These are phyloP conservation scores for Marasmius oreades DNA, from an alignment of 1,284 basidiomycete species.

Conservation along the genomic window DNA sequence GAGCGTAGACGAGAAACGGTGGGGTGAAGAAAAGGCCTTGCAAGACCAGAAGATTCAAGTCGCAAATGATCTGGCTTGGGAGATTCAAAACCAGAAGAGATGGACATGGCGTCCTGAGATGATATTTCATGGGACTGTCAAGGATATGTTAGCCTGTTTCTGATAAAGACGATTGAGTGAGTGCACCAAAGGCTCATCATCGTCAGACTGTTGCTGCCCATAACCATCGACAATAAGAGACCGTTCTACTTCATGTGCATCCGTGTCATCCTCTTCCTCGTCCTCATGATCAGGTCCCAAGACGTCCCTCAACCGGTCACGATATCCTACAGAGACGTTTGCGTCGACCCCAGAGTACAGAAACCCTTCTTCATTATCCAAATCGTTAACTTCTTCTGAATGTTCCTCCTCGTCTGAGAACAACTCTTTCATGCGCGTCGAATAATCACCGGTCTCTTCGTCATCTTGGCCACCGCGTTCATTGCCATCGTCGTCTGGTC, in stretches of 20 bases:
- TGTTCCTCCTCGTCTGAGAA: slow-evolving; percentile 50
- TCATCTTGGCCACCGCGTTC: slow-evolving; percentile 20
- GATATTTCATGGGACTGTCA: slow-evolving; percentile 31
- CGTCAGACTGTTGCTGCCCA: slow-evolving; percentile 25
- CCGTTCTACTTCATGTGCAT: slow-evolving; percentile 42
- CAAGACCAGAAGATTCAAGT: slow-evolving; percentile 27
- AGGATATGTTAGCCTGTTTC: background rate
- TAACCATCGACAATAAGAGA: slow-evolving; percentile 38
- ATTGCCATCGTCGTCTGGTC: slow-evolving; percentile 25
- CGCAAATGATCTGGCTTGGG: slow-evolving; percentile 14
- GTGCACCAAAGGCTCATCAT: slow-evolving; percentile 43
- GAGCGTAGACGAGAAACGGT: slow-evolving; percentile 82
- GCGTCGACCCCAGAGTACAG: slow-evolving; percentile 71
- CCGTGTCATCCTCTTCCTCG: slow-evolving; percentile 48
- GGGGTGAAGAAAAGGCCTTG: slow-evolving; percentile 66
- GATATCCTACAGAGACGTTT: slow-evolving; percentile 44
- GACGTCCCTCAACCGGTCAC: slow-evolving; percentile 68
- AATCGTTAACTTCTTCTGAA: slow-evolving; percentile 41
- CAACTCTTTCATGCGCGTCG: slow-evolving; percentile 70
- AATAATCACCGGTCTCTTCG: slow-evolving; percentile 55
- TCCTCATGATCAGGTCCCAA: slow-evolving; percentile 62
- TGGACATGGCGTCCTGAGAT: slow-evolving; percentile 36
- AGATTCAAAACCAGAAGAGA: slow-evolving; percentile 33
- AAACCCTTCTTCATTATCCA: slow-evolving; percentile 56
- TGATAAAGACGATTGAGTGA: slow-evolving; percentile 11